Conservation (phyloP, 2,329 filamentous ascomycete genomes). For the Cephalotrichum gorgonifer region DNA sequence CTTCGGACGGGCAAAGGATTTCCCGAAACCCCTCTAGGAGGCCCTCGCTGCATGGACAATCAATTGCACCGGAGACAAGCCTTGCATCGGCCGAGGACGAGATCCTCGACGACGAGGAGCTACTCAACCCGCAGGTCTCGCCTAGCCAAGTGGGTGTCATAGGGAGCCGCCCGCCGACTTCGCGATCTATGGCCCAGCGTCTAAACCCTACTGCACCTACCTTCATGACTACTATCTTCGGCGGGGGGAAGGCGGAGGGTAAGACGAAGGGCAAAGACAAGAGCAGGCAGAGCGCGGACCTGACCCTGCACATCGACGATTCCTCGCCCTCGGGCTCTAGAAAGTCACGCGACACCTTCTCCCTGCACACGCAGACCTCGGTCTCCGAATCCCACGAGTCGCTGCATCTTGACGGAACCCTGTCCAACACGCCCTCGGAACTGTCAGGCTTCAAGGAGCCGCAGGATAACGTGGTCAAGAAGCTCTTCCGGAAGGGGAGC, state of each 20-base stretch:
- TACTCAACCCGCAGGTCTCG: slow-evolving; percentile 39
- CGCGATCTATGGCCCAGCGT: slow-evolving; percentile 41
- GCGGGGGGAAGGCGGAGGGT: slow-evolving; percentile 21
- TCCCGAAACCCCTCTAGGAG: slow-evolving; percentile 66
- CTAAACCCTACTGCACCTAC: slow-evolving; percentile 85
- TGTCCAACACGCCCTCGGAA: slow-evolving; percentile 49
- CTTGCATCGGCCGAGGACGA: slow-evolving; percentile 55
- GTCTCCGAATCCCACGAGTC: slow-evolving; percentile 52
- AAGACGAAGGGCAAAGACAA: slow-evolving; percentile 26
- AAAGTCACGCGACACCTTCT: slow-evolving; percentile 45
- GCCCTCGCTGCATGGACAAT: slow-evolving; percentile 70
- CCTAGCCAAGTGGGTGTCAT: slow-evolving; percentile 60
- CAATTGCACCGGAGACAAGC: slow-evolving; percentile 49
- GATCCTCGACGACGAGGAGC: slow-evolving; percentile 47
- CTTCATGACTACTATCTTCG: slow-evolving; percentile 66
- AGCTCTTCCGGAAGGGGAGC: slow-evolving; percentile 55
- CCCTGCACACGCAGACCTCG: slow-evolving; percentile 47
- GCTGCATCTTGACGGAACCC: slow-evolving; percentile 40
- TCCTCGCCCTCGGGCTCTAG: slow-evolving; percentile 41
- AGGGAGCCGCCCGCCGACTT: slow-evolving; percentile 57
- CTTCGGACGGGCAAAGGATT: slow-evolving; percentile 38
- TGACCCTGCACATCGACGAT: slow-evolving; percentile 23
- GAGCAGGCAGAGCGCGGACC: slow-evolving; percentile 11
- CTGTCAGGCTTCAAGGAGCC: slow-evolving; percentile 29
- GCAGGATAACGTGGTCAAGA: slow-evolving; percentile 47